These are phyloP conservation scores for Crepidotus sp. DNA, from an alignment of 1,284 basidiomycete genomes.

Conservation along the genomic window DNA sequence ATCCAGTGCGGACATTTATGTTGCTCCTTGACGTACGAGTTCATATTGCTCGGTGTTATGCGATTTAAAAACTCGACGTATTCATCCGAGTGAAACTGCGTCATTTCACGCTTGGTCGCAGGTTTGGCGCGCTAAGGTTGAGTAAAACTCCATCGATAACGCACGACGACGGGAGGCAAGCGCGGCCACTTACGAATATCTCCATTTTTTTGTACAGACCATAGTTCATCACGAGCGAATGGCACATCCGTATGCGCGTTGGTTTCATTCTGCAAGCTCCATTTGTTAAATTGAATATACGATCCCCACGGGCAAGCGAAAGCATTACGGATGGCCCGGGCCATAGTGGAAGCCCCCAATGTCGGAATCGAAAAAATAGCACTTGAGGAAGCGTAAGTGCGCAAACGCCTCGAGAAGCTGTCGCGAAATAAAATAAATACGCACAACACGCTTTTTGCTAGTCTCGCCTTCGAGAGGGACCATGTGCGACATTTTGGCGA, in stretches of 20 bases:
- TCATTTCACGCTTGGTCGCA: slow-evolving; percentile 97
- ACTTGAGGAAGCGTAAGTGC: slow-evolving; percentile 40
- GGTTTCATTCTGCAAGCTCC: slow-evolving; percentile 75
- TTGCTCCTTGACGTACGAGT: slow-evolving; percentile 88
- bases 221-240: slow-evolving; percentile 99
- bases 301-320: not conserved
- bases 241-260: slow-evolving; percentile 97
- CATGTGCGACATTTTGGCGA: slow-evolving; percentile 40
- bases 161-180: not conserved
- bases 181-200: slow-evolving; percentile 68
- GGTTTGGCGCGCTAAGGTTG: slow-evolving; percentile 85
- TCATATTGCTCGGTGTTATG: slow-evolving; percentile 81
- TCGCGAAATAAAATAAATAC: slow-evolving; percentile 27
- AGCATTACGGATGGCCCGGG: slow-evolving; percentile 76
- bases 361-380: slow-evolving; percentile 98
- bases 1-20: slow-evolving; percentile 72
- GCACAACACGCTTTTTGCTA: slow-evolving; percentile 79
- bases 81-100: slow-evolving; percentile 91
- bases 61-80: slow-evolving; percentile 85
- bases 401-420: slow-evolving; percentile 1
- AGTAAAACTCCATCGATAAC: slow-evolving; percentile 4
- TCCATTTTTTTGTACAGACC: slow-evolving; percentile 97
- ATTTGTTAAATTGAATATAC: slow-evolving; percentile 13
- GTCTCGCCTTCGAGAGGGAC: slow-evolving; percentile 64
- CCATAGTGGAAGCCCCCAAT: slow-evolving; percentile 99